These are phyloP conservation scores for Lathyrus oleraceus DNA, from an alignment of 306 rosid species.

Conservation along the genomic window DNA sequence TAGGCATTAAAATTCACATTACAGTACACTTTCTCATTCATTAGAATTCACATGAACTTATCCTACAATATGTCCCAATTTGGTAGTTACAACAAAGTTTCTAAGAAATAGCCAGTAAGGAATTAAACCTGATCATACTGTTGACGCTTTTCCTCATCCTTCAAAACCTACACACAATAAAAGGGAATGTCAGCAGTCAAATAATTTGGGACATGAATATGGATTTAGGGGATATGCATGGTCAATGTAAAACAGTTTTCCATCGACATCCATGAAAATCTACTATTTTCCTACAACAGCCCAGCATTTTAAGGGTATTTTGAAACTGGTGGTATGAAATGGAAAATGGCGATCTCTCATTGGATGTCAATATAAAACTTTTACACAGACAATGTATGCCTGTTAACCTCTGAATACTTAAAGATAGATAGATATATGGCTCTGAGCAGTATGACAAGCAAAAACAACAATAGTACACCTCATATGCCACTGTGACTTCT, in stretches of 20 bases:
- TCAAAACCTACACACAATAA: conserved; percentile 59
- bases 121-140: conserved; percentile 78
- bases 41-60: neutral
- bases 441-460: neutral
- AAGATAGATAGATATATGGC: neutral
- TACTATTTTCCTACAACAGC: neutral
- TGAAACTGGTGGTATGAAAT: neutral
- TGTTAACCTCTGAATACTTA: neutral
- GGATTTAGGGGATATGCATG: neutral
- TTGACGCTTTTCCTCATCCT: conserved; percentile 86
- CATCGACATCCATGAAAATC: neutral
- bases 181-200: neutral
- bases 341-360: neutral
- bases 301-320: neutral
- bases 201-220: conserved; percentile 2
- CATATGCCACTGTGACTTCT: conserved; percentile 87
- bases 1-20: conserved; percentile 1
- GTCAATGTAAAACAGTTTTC: neutral
- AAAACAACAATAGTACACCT: conserved; percentile 52
- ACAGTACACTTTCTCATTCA: conserved; percentile 7
- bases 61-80: neutral
- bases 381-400: neutral
- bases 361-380: neutral
- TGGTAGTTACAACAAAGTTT: conserved; percentile 1
- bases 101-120: conserved; percentile 7